These are phyloP conservation scores for Tylopilus cervinicoccineus DNA, from an alignment of 768 basidiomycete species.

Conservation along the genomic window DNA sequence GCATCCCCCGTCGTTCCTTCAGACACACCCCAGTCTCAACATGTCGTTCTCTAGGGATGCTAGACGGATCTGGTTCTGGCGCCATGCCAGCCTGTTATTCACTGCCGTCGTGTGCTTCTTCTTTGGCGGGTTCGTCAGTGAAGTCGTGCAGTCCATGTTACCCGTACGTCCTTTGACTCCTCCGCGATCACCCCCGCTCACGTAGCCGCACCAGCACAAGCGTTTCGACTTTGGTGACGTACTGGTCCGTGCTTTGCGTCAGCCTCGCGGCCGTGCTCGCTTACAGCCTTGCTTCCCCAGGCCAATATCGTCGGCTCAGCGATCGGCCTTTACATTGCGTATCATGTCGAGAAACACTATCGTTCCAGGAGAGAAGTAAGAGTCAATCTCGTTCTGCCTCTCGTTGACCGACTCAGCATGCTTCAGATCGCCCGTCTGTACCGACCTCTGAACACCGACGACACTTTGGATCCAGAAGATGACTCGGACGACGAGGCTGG, in stretches of 20 bases:
- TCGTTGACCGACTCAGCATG: background rate
- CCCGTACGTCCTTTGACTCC: slow-evolving; percentile 45
- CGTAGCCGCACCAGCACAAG: slow-evolving; percentile 47
- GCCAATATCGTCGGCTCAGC: slow-evolving; percentile 76
- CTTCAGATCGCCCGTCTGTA: slow-evolving; percentile 73
- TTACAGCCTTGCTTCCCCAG: slow-evolving; percentile 35
- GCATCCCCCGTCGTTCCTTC: slow-evolving; percentile 22
- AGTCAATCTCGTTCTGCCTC: background rate
- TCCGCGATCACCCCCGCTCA: slow-evolving; percentile 1
- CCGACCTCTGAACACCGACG: slow-evolving; percentile 57
- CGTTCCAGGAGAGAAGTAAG: slow-evolving; percentile 74
- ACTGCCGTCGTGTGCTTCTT: slow-evolving; percentile 71
- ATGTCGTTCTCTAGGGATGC: slow-evolving; percentile 49
- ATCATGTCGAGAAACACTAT: slow-evolving; percentile 70
- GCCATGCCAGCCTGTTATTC: slow-evolving; percentile 63
- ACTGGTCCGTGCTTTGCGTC: slow-evolving; percentile 42
- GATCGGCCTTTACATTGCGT: slow-evolving; percentile 62
- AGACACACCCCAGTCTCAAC: background rate
- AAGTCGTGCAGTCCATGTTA: slow-evolving; percentile 74
- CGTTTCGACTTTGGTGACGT: slow-evolving; percentile 72
- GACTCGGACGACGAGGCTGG: slow-evolving; percentile 39
- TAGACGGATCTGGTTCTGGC: slow-evolving; percentile 85
- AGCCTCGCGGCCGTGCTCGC: slow-evolving; percentile 6
- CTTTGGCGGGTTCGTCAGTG: slow-evolving; percentile 76
- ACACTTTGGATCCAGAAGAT: slow-evolving; percentile 51